Evolutionary conservation across 2,329 filamentous ascomycete species (phyloP), one percentile per base, ranked within the genome.

Genomic region (Sporothrix euskadiensis): DNA sequence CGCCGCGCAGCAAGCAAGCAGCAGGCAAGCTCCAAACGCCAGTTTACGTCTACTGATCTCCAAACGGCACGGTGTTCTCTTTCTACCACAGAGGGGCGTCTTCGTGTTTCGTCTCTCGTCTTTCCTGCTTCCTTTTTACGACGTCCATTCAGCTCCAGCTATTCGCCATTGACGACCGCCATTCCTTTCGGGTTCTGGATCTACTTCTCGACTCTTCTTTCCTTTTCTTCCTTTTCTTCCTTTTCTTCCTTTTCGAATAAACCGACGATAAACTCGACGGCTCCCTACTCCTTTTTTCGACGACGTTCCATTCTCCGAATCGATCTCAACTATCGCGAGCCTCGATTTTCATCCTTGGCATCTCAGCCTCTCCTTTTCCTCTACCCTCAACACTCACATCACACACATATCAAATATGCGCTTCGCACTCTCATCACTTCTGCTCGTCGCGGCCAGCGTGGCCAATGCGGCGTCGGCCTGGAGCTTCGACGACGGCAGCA

Each of bases 401-500:
- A 56, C 52, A 32, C 30, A 35, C 56, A 71, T 59, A 26, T 30
- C 69, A 71, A 71, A 19, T 75, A 86, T 86, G 84, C 82, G 82
- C 76, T 80, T 85, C 77, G 78, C 83, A 73, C 78, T 81, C n/a
- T 80, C 83, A 26, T 80, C 83, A 56, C 78, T 74, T 19, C 77
- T 85, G 76, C 81, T 89, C 59, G 81, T 86, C 75, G 83, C 87
- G 73, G 84, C 85, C 69, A 84, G 85, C 73, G 84, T 83, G 76
- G 86, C 83, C 71, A 83, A 84, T 76, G 87, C 87, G 47, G 85
- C 86, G 73, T 85, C 87, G 41, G 87, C 88, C 30, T 95, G 92
- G 92, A 86, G 86, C 73, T 94, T 94, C 78, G 87, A 91, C 76
- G 92, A 94, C 82, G 92, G 87, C 76, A 89, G 87, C 75, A 84